Conservation (phyloP, 176 grass and related monocot species). For the Musa acuminata region DNA sequence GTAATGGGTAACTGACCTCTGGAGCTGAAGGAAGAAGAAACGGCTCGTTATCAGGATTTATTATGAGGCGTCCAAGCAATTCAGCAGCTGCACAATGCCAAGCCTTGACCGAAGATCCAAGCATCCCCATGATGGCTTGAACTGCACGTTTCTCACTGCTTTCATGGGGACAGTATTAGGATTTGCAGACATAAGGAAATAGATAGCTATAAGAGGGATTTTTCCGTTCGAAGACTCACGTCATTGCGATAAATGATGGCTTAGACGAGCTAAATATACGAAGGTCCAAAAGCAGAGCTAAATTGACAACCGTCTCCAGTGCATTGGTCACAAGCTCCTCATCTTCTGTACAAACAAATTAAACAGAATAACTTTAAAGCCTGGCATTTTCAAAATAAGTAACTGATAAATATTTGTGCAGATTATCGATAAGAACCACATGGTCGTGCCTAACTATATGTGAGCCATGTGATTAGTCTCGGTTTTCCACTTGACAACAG, state of each 20-base stretch:
- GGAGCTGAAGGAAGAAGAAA: conserved; percentile 76
- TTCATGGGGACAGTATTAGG: conserved; percentile 16
- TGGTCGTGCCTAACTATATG: not conserved
- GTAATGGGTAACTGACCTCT: conserved; percentile 32
- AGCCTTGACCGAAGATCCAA: conserved; percentile 72
- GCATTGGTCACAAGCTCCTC: conserved; percentile 97
- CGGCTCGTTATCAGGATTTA: conserved; percentile 93
- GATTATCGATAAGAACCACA: not conserved
- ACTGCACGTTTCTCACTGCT: conserved; percentile 83
- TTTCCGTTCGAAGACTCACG: conserved; percentile 38
- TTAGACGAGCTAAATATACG: conserved; percentile 93
- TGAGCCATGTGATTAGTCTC: not conserved
- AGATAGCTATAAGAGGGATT: conserved; percentile 2
- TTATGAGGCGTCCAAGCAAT: conserved; percentile 86
- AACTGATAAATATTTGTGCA: not conserved
- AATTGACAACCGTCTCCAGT: conserved; percentile 94
- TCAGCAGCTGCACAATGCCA: conserved; percentile 97
- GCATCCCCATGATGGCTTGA: conserved; percentile 92
- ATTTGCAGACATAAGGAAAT: conserved; percentile 13
- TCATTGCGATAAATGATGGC: conserved; percentile 83
- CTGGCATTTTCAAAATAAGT: not conserved
- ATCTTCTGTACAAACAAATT: conserved; percentile 59
- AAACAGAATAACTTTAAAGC: conserved; percentile 16
- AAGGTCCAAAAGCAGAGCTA: conserved; percentile 91
- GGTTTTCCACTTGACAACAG: not conserved